Evolutionary conservation across 2,329 filamentous ascomycete species (phyloP), one percentile per base, ranked within the genome.

Genomic region (Lasiodiplodia gonubiensis): DNA sequence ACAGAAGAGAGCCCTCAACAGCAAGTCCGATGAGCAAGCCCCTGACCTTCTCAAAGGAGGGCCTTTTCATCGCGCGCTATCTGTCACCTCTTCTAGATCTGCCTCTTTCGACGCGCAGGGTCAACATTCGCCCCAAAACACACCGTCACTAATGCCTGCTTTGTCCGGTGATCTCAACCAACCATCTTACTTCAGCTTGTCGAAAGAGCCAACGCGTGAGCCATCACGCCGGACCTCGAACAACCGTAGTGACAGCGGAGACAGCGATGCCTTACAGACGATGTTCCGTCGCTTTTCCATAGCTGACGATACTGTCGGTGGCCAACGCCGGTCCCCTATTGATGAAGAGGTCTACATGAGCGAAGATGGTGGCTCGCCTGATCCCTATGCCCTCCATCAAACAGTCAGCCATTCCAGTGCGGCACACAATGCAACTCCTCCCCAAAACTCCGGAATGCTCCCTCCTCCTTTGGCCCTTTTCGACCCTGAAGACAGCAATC

Each of bases 391-490:
- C 3, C 80, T 93, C n/a, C 89, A 91, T 67, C 85, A 80, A 73
- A 82, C 84, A 0, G 79, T 83, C 66, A 89, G 86, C 75, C 84
- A 86, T 52, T 74, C 75, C 61, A 80, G 79, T 60, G 81, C 86
- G 49, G 78, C 78, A n/a, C 82, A 83, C n/a, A 89, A 86, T 66
- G 88, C 84, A 0, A 76, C 77, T 1, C 87, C 89, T 53, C 86
- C 89, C 7, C 86, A 87, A 64, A 83, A 88, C 14, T 87, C 84
- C 68, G 93, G 93, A 84, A 92, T 97, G 87, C 90, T 90, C 23
- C 95, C 95, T 27, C 93, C 94, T 4, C 94, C 95, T 55, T 90
- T 92, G 92, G 92, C 94, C 3, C 83, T 99, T 3, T 99, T 98
- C 75, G 94, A 98, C 74, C 95, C 95, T 0, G 91, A 97, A 75